Conservation (phyloP, 805 yeast genomes). For the Suhomyces tanzawaensis region DNA sequence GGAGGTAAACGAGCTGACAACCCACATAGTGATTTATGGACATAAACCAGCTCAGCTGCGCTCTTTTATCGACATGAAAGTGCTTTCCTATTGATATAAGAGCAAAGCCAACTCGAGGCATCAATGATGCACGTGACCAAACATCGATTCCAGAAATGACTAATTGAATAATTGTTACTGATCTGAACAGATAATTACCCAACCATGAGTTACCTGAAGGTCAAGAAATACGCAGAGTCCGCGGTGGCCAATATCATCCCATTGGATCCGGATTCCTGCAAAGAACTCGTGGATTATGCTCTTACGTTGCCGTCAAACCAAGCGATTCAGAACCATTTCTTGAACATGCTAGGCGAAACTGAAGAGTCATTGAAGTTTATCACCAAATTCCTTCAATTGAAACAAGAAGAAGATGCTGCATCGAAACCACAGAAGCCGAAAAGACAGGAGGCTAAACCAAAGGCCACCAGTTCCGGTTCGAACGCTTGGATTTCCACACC, state of each 20-base stretch:
- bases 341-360: slow-evolving; percentile 56
- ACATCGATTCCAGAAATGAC: neutral
- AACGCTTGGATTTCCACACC: slow-evolving; percentile 1
- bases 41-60: too few species aligned
- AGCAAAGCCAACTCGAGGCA: too few species aligned
- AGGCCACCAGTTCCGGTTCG: neutral
- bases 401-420: slow-evolving; percentile 24
- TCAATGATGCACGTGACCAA: too few species aligned
- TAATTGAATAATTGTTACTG: neutral
- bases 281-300: slow-evolving; percentile 56
- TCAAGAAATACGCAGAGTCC: slow-evolving; percentile 24
- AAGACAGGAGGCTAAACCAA: neutral
- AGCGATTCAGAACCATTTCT: slow-evolving; percentile 51
- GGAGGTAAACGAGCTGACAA: too few species aligned
- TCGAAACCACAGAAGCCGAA: slow-evolving; percentile 5
- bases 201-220: slow-evolving; percentile 20
- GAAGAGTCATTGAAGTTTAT: slow-evolving; percentile 51
- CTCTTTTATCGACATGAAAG: too few species aligned
- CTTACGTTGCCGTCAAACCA: slow-evolving; percentile 44
- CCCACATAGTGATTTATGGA: too few species aligned
- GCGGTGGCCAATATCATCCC: slow-evolving; percentile 46
- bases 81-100: too few species aligned
- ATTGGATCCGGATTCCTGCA: slow-evolving; percentile 53
- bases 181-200: too few species aligned
- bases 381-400: slow-evolving; percentile 39